Evolutionary conservation across 768 basidiomycete species (phyloP), one percentile per base, ranked within the genome.

Genomic region (Sarcodon aspratus): DNA sequence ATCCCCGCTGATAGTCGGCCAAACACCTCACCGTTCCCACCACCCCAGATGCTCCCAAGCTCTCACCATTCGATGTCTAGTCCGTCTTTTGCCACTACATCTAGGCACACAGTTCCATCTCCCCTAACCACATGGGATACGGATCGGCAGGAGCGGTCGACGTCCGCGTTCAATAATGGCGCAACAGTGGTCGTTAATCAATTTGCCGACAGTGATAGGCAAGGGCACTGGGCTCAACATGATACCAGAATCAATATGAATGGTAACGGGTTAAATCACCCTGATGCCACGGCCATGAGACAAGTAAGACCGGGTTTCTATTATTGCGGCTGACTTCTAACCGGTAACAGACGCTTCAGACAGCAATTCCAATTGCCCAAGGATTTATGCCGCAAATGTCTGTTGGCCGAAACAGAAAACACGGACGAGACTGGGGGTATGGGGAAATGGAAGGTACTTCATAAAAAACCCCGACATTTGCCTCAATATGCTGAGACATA

Each of bases 401-500:
- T 55, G 57, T 48, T 50, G 47, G 51, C 49, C 52, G 56, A 21
- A 13, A 47, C 42, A 49, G 43, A 43, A 27, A 27, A 27, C 21
- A 27, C 21, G 54, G 52, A 36, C 40, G 51, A 33, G 13, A 50
- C 9, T 32, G 45, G 17, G 12, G 12, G 18, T 37, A 76, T 75
- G 76, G 73, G 65, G 69, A 71, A 58, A 75, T 70, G 52, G 71
- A 74, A 57, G 55, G 68, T 54, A 59, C 44, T 56, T 42, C 15
- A 27, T 27, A 47, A 27, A 27, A 27, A 27, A 27, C 21, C 21
- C 21, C 21, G 21, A 27, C 21, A 27, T 27, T 27, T 27, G 21
- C 21, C 21, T 27, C 21, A 27, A 27, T 27, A 27, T 27, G 21
- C 21, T 27, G 21, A 27, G 21, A 27, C 21, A 27, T 27, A 27